Percentiles rank a stretch among this genome's conserved stretches.
phyloP scores from a whole-genome alignment of 1,284 basidiomycete genomes.

The Sutorius eximius region DNA sequence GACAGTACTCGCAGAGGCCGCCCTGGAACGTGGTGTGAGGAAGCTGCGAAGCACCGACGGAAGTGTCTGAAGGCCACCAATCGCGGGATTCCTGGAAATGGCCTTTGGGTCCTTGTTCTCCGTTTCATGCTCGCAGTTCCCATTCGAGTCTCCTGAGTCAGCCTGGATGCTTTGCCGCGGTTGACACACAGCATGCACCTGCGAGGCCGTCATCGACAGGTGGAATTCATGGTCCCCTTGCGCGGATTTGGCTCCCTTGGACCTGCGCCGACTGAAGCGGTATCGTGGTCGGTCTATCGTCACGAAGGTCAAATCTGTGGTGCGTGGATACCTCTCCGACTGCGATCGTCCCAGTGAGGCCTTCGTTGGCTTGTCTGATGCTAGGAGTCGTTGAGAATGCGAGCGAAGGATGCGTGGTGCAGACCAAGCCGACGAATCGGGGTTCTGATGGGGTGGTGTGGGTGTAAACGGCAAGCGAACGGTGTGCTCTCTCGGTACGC shows the following conservation, averaged over 20 bases:
- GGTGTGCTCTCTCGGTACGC: slow-evolving; percentile 16
- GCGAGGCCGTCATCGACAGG: neutral
- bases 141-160: neutral
- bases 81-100: neutral
- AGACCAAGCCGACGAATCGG: slow-evolving; percentile 7
- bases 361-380: neutral
- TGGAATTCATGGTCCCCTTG: neutral
- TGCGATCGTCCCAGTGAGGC: slow-evolving; percentile 23
- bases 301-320: slow-evolving; percentile 33
- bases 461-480: slow-evolving; percentile 30
- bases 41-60: slow-evolving; percentile 12
- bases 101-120: slow-evolving; percentile 5
- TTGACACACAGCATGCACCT: neutral
- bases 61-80: neutral
- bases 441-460: slow-evolving; percentile 13
- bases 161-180: neutral
- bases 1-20: slow-evolving; percentile 23
- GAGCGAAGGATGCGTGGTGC: slow-evolving; percentile 36
- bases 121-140: neutral
- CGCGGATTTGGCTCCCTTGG: slow-evolving; percentile 4
- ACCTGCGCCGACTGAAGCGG: slow-evolving; percentile 23
- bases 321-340: slow-evolving; percentile 24
- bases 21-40: slow-evolving; percentile 17
- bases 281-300: slow-evolving; percentile 28
- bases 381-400: slow-evolving; percentile 30